These are phyloP conservation scores for Saitozyma podzolica DNA, from an alignment of 768 basidiomycete species.

Conservation along the genomic window DNA sequence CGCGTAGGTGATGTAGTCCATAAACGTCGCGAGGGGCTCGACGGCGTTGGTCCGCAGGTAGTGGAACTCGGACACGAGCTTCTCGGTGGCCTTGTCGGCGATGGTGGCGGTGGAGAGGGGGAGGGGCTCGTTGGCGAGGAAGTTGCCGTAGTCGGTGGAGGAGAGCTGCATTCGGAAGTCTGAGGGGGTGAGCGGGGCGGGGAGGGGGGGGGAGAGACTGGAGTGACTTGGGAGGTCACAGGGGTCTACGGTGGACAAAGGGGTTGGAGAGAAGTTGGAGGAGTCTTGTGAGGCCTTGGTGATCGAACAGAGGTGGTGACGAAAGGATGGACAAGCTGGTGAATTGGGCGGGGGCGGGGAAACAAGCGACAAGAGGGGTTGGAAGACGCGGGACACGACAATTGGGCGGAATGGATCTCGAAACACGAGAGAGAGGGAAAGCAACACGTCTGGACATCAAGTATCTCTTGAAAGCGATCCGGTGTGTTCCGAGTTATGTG, in stretches of 20 bases:
- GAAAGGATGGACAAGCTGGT: too few relatives aligned
- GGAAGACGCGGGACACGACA: neutral
- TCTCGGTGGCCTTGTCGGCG: constrained; percentile 91
- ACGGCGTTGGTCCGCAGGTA: constrained; percentile 88
- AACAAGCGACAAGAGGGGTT: neutral
- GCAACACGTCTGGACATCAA: too few relatives aligned
- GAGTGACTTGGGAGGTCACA: too few relatives aligned
- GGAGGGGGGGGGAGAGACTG: too few relatives aligned
- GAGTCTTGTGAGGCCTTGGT: too few relatives aligned
- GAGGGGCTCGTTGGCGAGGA: constrained; percentile 91
- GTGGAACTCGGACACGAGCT: constrained; percentile 96
- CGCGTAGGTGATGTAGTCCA: constrained; percentile 96
- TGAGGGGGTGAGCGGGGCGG: constrained; percentile 47
- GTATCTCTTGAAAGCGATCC: too few relatives aligned
- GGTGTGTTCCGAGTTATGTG: too few relatives aligned
- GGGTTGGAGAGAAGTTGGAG: neutral
- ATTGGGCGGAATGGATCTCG: too few relatives aligned
- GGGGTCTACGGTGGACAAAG: too few relatives aligned
- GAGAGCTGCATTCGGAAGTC: constrained; percentile 95
- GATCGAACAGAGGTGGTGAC: too few relatives aligned
- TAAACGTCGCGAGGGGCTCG: constrained; percentile 83
- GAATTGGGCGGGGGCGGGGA: too few relatives aligned
- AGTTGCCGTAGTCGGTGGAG: constrained; percentile 96
- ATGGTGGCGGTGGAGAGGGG: constrained; percentile 93
- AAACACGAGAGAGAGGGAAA: too few relatives aligned